These are phyloP conservation scores for Geotrichum macrosporum DNA, from an alignment of 1,139 yeast species.

Conservation along the genomic window DNA sequence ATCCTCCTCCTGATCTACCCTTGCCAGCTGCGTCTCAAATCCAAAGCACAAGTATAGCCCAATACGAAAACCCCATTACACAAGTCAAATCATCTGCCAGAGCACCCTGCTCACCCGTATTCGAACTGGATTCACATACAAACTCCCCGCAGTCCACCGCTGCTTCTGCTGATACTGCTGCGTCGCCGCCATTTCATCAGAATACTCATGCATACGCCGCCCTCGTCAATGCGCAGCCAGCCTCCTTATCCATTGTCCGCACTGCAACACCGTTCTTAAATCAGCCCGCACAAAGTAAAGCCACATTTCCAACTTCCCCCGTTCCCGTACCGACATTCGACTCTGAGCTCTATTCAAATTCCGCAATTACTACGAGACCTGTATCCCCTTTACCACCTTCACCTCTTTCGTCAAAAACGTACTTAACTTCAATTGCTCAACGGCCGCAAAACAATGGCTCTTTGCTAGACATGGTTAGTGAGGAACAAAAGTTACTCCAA, in stretches of 20 bases:
- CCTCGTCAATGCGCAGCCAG: not conserved
- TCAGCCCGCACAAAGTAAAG: not conserved
- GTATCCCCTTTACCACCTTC: not conserved
- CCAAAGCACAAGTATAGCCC: too few relatives aligned
- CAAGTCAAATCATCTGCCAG: not conserved
- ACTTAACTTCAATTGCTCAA: not conserved
- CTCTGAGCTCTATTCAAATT: not conserved
- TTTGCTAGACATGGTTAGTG: conserved; percentile 7
- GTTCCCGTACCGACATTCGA: conserved; percentile 2
- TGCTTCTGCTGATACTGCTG: too few relatives aligned
- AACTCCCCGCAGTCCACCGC: not conserved
- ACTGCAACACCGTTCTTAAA: conserved; percentile 5
- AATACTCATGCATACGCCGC: not conserved
- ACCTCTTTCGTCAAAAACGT: not conserved
- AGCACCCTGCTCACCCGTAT: not conserved
- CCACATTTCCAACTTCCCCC: conserved; percentile 4
- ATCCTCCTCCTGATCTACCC: not conserved
- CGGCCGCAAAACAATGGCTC: not conserved
- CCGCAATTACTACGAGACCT: not conserved
- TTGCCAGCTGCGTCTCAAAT: not conserved
- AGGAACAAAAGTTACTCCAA: not conserved
- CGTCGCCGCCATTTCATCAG: not conserved
- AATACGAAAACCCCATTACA: too few relatives aligned
- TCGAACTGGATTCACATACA: not conserved
- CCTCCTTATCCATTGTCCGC: conserved; percentile 1